Conservation (phyloP, 257 asterid genomes). For the Scutellaria galericulata region DNA sequence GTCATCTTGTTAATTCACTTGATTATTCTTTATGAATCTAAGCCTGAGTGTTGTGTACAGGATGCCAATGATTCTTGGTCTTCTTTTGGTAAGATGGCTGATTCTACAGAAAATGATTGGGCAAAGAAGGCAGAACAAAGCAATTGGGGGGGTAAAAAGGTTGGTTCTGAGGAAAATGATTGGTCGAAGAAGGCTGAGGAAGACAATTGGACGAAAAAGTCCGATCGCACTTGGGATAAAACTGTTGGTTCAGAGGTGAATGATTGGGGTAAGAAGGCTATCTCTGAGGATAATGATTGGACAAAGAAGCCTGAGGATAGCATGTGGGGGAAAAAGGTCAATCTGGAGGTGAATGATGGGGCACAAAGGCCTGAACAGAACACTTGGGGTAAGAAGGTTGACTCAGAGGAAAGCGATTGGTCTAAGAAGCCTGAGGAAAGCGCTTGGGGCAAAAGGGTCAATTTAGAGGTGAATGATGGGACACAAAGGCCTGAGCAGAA, state of each 20-base stretch:
- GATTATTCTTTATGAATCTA: conserved; percentile 9
- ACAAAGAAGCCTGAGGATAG: conserved; percentile 20
- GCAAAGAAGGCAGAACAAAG: background rate
- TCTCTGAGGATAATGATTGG: conserved; percentile 9
- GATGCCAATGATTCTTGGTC: conserved; percentile 46
- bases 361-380: background rate
- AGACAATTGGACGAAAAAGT: background rate
- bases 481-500: background rate
- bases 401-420: conserved; percentile 23
- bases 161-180: conserved; percentile 27
- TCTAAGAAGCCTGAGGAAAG: conserved; percentile 27
- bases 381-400: conserved; percentile 43
- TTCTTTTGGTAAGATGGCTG: conserved; percentile 39
- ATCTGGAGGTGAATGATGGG: conserved; percentile 31
- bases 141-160: conserved; percentile 40
- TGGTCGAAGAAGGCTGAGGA: conserved; percentile 21
- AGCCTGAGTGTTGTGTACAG: conserved; percentile 33
- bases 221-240: conserved; percentile 23
- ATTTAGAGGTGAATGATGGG: conserved; percentile 27
- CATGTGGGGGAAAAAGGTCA: conserved; percentile 30
- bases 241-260: background rate
- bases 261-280: background rate
- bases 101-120: conserved; percentile 33
- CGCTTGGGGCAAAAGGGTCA: conserved; percentile 34
- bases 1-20: conserved; percentile 10